These are phyloP conservation scores for Umbelopsis ramanniana DNA, from an alignment of 192 early-diverging fungal genomes.

Conservation along the genomic window DNA sequence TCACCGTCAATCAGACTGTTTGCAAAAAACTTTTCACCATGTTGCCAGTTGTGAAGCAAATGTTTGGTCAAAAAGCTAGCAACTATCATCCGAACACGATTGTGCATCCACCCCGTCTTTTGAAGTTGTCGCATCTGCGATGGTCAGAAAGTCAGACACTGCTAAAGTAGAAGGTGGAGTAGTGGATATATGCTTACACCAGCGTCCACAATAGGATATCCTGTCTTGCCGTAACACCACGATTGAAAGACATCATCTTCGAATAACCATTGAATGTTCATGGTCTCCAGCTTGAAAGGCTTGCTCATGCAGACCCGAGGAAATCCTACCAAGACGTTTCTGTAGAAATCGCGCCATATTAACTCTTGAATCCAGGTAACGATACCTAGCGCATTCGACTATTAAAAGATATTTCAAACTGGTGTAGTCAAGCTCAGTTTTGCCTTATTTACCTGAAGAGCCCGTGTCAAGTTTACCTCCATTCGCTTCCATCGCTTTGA, in stretches of 20 bases:
- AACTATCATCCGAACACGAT: conserved; percentile 64
- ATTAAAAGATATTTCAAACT: not conserved
- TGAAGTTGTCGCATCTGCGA: conserved; percentile 62
- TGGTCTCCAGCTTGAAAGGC: conserved; percentile 57
- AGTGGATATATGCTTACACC: conserved; percentile 32
- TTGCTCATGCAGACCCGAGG: conserved; percentile 61
- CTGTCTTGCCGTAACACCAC: conserved; percentile 71
- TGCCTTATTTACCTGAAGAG: conserved; percentile 1
- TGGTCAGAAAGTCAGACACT: conserved; percentile 23
- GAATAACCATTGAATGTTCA: conserved; percentile 55
- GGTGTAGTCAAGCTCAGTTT: not conserved
- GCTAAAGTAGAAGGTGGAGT: not conserved
- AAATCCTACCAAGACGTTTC: conserved; percentile 58
- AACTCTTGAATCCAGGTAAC: conserved; percentile 66
- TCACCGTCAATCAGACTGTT: conserved; percentile 70
- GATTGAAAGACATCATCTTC: conserved; percentile 48
- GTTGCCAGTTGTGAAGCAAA: conserved; percentile 66
- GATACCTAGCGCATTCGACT: conserved; percentile 35
- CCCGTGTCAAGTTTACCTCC: conserved; percentile 53
- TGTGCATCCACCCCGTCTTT: conserved; percentile 65
- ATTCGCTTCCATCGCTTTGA: conserved; percentile 50
- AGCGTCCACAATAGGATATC: conserved; percentile 70
- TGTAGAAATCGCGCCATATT: conserved; percentile 71
- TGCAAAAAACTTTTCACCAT: conserved; percentile 74
- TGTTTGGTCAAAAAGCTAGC: conserved; percentile 54